Evolutionary conservation across 352 stramenopile species (phyloP).

Genomic region (Plasmopara halstedii): DNA sequence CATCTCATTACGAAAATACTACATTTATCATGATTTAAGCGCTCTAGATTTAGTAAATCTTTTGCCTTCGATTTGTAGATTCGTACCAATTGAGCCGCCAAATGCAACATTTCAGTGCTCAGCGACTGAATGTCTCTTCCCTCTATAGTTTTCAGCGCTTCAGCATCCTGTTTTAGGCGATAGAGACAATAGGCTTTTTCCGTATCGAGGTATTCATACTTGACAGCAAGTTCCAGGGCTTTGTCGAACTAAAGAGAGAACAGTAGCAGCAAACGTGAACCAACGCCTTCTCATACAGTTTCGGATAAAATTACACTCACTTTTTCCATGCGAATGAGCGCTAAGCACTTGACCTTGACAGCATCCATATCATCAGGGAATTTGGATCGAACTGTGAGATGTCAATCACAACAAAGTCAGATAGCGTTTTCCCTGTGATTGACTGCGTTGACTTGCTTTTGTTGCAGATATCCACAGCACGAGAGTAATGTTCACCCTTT

Average conservation of each 20-base stretch:
- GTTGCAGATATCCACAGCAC: slow-evolving; percentile 80
- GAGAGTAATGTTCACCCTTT: slow-evolving; percentile 70
- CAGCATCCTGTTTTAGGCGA: slow-evolving; percentile 68
- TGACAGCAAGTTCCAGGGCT: slow-evolving; percentile 62
- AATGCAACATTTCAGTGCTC: slow-evolving; percentile 42
- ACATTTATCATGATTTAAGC: slow-evolving; percentile 2
- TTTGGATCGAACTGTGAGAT: slow-evolving; percentile 53
- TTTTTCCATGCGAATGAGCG: slow-evolving; percentile 76
- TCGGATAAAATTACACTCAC: slow-evolving; percentile 11
- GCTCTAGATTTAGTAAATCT: slow-evolving; percentile 2
- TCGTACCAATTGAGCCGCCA: slow-evolving; percentile 58
- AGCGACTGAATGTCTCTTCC: slow-evolving; percentile 21
- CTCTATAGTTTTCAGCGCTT: slow-evolving; percentile 40
- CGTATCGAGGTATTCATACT: slow-evolving; percentile 55
- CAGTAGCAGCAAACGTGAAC: not conserved
- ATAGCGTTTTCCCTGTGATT: too few relatives aligned
- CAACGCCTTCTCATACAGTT: not conserved
- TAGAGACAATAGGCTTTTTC: slow-evolving; percentile 80
- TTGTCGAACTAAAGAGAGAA: slow-evolving; percentile 60
- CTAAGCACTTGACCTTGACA: slow-evolving; percentile 77
- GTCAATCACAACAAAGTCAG: slow-evolving; percentile 7
- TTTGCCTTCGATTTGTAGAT: not conserved
- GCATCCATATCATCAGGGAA: slow-evolving; percentile 63
- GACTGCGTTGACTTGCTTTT: slow-evolving; percentile 72
- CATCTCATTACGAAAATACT: slow-evolving; percentile 64